Conservation (phyloP, 2,329 filamentous ascomycete species). For the Venturia pyrina region DNA sequence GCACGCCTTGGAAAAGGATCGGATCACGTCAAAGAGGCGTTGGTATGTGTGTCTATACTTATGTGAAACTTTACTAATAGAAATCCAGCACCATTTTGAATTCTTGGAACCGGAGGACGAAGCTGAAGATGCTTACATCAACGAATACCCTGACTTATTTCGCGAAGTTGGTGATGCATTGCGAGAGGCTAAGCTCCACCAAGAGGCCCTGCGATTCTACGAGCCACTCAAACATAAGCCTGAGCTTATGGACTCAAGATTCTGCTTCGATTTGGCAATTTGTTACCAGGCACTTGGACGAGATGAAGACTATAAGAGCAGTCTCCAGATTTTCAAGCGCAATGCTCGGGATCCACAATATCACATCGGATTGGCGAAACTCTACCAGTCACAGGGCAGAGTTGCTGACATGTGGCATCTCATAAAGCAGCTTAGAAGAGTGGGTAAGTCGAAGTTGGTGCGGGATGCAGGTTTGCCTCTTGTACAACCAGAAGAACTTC, state of each 20-base stretch:
- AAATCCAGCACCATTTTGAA: constrained; percentile 42
- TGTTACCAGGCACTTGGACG: constrained; percentile 60
- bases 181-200: constrained; percentile 38
- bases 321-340: constrained; percentile 3
- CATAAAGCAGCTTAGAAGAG: constrained; percentile 9
- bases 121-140: constrained; percentile 40
- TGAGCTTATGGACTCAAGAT: constrained; percentile 38
- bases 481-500: not conserved
- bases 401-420: constrained; percentile 9
- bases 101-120: constrained; percentile 58
- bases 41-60: constrained; percentile 41
- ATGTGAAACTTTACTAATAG: not conserved
- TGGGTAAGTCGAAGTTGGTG: constrained; percentile 9
- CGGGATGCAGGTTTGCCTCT: constrained; percentile 8
- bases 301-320: constrained; percentile 12
- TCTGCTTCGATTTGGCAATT: constrained; percentile 47
- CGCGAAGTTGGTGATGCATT: constrained; percentile 57
- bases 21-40: constrained; percentile 56
- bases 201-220: constrained; percentile 51
- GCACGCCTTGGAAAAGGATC: constrained; percentile 66
- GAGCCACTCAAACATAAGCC: constrained; percentile 35
- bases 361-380: constrained; percentile 11
- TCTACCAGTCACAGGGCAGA: constrained; percentile 11
- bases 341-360: constrained; percentile 7
- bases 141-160: constrained; percentile 69